Percentiles rank a stretch among this genome's conserved stretches.
Conservation (phyloP, 306 rosid species). For the Malus orientalis region DNA sequence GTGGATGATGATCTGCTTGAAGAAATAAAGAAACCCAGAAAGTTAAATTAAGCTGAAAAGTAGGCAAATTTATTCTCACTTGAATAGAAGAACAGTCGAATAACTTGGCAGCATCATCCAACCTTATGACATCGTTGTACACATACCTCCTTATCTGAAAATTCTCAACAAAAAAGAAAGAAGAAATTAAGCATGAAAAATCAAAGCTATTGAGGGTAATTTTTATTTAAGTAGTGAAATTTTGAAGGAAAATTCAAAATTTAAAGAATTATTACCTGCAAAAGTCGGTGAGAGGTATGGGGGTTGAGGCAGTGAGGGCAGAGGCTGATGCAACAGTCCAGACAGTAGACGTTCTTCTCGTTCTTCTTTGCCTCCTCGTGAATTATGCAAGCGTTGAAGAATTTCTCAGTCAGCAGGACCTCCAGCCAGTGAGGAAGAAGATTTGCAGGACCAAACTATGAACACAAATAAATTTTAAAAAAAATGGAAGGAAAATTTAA, state of each 20-base stretch:
- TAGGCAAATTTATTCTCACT: constrained; percentile 29
- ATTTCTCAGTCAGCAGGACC: constrained; percentile 61
- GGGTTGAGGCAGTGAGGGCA: constrained; percentile 85
- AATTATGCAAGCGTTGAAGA: constrained; percentile 86
- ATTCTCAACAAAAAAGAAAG: background rate
- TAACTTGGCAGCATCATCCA: constrained; percentile 73
- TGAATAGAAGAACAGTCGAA: constrained; percentile 74
- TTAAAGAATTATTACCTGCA: constrained; percentile 43
- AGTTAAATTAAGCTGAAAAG: background rate
- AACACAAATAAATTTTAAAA: background rate
- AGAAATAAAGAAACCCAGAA: background rate
- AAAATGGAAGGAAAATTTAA: background rate
- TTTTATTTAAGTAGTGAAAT: background rate
- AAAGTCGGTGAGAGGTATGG: constrained; percentile 71
- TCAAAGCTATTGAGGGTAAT: background rate
- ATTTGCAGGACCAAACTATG: constrained; percentile 28
- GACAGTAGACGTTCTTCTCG: constrained; percentile 78
- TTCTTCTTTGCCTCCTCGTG: constrained; percentile 82
- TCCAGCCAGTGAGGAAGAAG: constrained; percentile 74
- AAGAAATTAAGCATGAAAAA: background rate
- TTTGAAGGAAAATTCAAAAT: background rate
- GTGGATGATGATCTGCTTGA: constrained; percentile 1
- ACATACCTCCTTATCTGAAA: constrained; percentile 83
- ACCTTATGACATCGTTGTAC: constrained; percentile 61
- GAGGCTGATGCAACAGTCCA: constrained; percentile 82